Conservation (phyloP, 257 asterid genomes). For the Fraxinus anomala region DNA sequence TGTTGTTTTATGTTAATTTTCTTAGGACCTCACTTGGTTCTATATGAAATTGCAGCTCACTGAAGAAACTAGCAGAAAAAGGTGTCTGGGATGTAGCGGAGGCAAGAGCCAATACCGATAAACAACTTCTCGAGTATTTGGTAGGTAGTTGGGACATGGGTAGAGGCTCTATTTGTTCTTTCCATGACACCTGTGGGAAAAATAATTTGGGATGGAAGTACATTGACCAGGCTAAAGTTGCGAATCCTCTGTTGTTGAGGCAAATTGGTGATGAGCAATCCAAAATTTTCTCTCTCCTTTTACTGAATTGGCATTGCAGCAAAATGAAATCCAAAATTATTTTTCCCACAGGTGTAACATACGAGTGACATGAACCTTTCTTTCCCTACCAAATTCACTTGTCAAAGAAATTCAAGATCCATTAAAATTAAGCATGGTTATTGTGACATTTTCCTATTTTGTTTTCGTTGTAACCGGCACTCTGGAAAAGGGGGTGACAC, state of each 20-base stretch:
- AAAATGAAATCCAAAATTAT: background rate
- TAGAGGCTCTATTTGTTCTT: constrained; percentile 5
- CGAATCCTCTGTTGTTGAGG: background rate
- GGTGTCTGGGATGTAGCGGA: constrained; percentile 98
- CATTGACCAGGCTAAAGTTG: background rate
- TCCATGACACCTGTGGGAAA: background rate
- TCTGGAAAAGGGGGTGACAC: background rate
- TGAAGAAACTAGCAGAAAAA: constrained; percentile 91
- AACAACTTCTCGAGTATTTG: constrained; percentile 77
- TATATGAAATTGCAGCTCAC: constrained; percentile 55
- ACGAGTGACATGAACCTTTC: background rate
- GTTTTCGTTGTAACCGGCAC: background rate
- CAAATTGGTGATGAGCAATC: background rate
- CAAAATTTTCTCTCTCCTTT: background rate
- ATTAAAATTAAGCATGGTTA: background rate
- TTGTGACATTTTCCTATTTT: background rate
- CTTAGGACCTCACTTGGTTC: constrained; percentile 5
- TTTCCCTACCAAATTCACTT: background rate
- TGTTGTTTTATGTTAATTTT: constrained; percentile 18
- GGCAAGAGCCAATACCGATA: constrained; percentile 66
- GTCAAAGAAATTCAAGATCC: background rate
- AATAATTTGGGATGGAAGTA: background rate
- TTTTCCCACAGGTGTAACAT: background rate
- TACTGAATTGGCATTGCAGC: background rate
- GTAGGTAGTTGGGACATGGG: constrained; percentile 44